Evolutionary conservation across 176 grass and related monocot genomes (phyloP), one percentile per base, ranked within the genome.

Genomic region (Aegilops speltoides): DNA sequence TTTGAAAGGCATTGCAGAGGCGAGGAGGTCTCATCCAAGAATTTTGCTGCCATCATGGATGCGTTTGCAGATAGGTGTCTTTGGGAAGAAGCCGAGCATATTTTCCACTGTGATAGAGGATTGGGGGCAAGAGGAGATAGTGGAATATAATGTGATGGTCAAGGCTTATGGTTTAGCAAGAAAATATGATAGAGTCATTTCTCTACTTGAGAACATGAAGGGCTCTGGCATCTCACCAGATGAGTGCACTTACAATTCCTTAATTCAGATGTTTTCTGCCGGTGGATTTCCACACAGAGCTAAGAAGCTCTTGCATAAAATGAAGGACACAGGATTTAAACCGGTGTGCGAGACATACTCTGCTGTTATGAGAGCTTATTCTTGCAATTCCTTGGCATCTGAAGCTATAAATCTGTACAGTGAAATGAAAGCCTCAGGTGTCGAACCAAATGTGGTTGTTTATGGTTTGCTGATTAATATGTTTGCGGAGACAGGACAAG

Each of bases 101-200:
- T 92, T 56, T 92, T 95, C 84, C 78, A 82, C 64, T 76, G 72
- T 17, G 77, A 85, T 64, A 90, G 80, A 77, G 79, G 61, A 41
- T 64, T 22, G 33, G 16, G 15, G 70, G 83, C 25, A 76, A 52
- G 15, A 89, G 86, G 93, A 90, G 34, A 78, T 90, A 56, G 83
- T 89, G 45, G 90, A 92, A 76, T 95, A 92, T 50, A 95, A 92
- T 91, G 90, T 95, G 25, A 88, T 95, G 84, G 28, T 95, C 65
- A 95, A 95, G 85, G 80, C 90, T 75, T 92, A 95, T 87, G 93
- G 90, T 79, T 64, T 40, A 33, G 93, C 83, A 86, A 90, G 90
- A 67, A 81, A 34, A 77, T 95, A 92, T 89, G 93, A 92, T 68
- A 89, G 82, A 84, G 77, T 92, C 75, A 31, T 87, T 32, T 82